Evolutionary conservation across 495 filamentous ascomycete genomes (phyloP).

Genomic region (Annulohypoxylon stygium): DNA sequence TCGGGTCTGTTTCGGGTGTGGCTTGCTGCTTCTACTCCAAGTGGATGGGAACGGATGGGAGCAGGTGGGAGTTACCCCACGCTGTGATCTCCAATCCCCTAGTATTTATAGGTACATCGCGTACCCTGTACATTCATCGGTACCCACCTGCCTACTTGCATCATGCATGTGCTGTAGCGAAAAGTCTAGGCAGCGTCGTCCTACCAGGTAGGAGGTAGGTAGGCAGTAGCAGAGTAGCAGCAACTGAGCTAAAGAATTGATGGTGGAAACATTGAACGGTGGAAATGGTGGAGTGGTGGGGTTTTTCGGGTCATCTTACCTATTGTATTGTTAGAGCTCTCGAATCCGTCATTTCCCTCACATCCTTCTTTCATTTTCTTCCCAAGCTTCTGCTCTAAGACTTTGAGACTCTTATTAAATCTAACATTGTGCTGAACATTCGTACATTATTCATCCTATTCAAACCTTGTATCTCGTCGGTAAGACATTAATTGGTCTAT

Average conservation of each 20-base stretch:
- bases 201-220: background rate
- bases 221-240: background rate
- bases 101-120: background rate
- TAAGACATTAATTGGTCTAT: slow-evolving; percentile 9
- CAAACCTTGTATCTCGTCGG: background rate
- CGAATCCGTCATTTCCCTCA: slow-evolving; percentile 22
- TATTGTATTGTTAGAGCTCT: slow-evolving; percentile 2
- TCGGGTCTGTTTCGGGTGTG: slow-evolving; percentile 14
- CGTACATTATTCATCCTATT: too few species aligned
- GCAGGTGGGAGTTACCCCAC: slow-evolving; percentile 22
- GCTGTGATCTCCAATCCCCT: slow-evolving; percentile 3
- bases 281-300: background rate
- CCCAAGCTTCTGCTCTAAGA: background rate
- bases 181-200: background rate
- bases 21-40: slow-evolving; percentile 6
- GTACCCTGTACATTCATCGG: background rate
- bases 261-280: slow-evolving; percentile 2
- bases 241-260: slow-evolving; percentile 9
- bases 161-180: slow-evolving; percentile 22
- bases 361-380: slow-evolving; percentile 8
- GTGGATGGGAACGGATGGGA: background rate
- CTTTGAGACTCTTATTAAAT: slow-evolving; percentile 5
- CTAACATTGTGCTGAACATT: background rate
- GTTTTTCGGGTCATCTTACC: slow-evolving; percentile 18
- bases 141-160: slow-evolving; percentile 28